Evolutionary conservation across 345 rosid genomes (phyloP), one percentile per base, ranked within the genome.

Genomic region (Atalantia buxifolia): DNA sequence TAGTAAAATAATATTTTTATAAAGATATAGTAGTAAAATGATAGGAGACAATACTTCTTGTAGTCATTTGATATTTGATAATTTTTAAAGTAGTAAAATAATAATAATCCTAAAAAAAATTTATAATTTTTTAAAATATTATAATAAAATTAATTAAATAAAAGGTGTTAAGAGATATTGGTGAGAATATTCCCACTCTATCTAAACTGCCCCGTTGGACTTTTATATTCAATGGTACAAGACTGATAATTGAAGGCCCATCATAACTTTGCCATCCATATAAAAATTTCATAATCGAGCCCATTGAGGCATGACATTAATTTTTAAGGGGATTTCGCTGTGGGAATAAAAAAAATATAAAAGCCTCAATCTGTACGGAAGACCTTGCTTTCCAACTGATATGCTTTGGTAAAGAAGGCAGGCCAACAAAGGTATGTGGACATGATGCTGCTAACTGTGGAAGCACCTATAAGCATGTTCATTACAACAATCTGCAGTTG

Each of bases 401-500:
- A 95, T 59, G 97, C 90, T 64, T 78, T 84, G 55, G 98, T 95
- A 91, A 95, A 95, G 88, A 93, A 95, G 70, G 90, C 84, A 25
- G 97, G 95, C 99, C 97, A 95, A 59, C 89, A 95, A 5, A 92
- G 93, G 83, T 92, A 93, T 0, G 97, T 95, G 3, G 92, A 93
- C 86, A 87, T 78, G 75, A 93, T 91, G 89, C 97, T 91, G 81
- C 97, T 91, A 68, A 93, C 77, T 1, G 99, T 92, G 0, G 93
- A 82, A 27, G 99, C 94, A 9, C 95, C 95, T 0, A 95, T 80
- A 24, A 95, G 81, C 98, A 93, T 95, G 84, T 93, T 93, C 99
- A 92, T 95, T 1, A 95, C 99, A 45, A 93, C 93, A n/a, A 95
- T 95, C 88, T 95, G 98, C 19, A 93, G 88, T 69, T 95, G 99